A percentile compares a stretch with the other conserved stretches of the same genome.
phyloP scores from a whole-genome alignment of 805 yeast species.

The Yarrowia sp. region DNA sequence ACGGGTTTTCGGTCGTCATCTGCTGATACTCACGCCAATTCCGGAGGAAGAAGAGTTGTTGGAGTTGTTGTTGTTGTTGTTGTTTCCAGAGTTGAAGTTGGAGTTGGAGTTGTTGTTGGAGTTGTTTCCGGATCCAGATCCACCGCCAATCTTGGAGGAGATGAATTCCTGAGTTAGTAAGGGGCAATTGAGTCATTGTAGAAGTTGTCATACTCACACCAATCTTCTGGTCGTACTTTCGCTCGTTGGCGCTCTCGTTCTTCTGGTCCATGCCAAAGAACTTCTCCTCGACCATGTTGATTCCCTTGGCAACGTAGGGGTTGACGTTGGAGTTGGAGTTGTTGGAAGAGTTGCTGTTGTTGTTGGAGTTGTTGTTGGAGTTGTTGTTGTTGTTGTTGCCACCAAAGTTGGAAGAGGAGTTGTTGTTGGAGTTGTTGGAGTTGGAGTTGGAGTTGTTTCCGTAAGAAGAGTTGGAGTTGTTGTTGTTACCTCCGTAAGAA shows the following conservation, averaged over 20 bases:
- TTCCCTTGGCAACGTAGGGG: conserved; percentile 26
- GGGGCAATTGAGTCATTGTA: too few species aligned
- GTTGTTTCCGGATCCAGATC: background rate
- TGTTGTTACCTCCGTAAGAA: background rate
- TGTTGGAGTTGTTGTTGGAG: conserved; percentile 11
- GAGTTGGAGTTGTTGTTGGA: conserved; percentile 7
- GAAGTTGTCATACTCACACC: background rate
- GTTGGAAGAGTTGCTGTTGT: background rate
- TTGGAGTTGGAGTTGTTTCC: background rate
- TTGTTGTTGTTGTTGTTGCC: background rate
- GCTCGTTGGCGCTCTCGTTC: conserved; percentile 13
- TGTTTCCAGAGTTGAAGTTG: background rate
- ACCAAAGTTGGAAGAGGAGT: background rate
- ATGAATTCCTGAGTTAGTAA: background rate
- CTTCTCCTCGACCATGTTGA: conserved; percentile 25
- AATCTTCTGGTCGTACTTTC: conserved; percentile 20
- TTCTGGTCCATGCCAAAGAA: conserved; percentile 17
- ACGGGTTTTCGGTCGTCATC: background rate
- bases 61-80: conserved; percentile 2
- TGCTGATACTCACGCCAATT: background rate
- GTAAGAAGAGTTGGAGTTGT: background rate
- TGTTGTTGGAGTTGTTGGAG: background rate
- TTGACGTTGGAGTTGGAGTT: conserved; percentile 17
- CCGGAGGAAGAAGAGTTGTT: background rate
- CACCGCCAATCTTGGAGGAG: conserved; percentile 3